A percentile compares a stretch with the other conserved stretches of the same genome.
These are phyloP conservation scores for Xylariaceae sp. DNA, from an alignment of 2,329 filamentous ascomycete species.

Conservation along the genomic window DNA sequence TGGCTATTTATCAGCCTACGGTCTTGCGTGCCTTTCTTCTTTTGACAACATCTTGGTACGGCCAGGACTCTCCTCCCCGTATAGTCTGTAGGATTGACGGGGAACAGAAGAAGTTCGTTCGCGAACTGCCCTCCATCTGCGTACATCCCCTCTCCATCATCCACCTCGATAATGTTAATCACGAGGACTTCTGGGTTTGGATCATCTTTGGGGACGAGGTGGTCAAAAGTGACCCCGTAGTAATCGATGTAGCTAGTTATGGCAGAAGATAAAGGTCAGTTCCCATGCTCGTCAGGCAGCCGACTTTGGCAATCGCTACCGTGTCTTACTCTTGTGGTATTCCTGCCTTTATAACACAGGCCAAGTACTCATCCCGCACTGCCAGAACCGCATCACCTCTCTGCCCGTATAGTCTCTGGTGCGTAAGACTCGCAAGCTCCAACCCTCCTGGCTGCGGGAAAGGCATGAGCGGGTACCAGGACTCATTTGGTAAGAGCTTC, in stretches of 20 bases:
- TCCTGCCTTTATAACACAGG: background rate
- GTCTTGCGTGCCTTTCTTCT: conserved; percentile 28
- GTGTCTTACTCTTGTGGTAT: background rate
- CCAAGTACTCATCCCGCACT: conserved; percentile 1
- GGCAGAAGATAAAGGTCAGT: background rate
- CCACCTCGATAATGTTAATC: conserved; percentile 35
- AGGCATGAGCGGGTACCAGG: conserved; percentile 6
- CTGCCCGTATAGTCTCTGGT: conserved; percentile 5
- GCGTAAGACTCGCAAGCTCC: conserved; percentile 9
- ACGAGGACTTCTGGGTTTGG: conserved; percentile 31
- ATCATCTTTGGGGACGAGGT: conserved; percentile 28
- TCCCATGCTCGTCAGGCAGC: background rate
- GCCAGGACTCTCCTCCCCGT: conserved; percentile 31
- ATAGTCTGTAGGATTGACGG: conserved; percentile 29
- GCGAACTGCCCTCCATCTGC: no score
- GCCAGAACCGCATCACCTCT: conserved; percentile 1
- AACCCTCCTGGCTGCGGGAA: background rate
- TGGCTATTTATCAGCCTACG: conserved; percentile 7
- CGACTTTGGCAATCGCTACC: background rate
- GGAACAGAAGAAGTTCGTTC: conserved; percentile 27
- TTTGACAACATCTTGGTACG: conserved; percentile 34
- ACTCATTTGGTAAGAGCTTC: conserved; percentile 9
- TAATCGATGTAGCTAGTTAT: conserved; percentile 24
- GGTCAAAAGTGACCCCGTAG: conserved; percentile 34
- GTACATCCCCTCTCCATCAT: conserved; percentile 26